Conservation (phyloP, 192 early-diverging fungal genomes). For the Umbelopsis sp. region DNA sequence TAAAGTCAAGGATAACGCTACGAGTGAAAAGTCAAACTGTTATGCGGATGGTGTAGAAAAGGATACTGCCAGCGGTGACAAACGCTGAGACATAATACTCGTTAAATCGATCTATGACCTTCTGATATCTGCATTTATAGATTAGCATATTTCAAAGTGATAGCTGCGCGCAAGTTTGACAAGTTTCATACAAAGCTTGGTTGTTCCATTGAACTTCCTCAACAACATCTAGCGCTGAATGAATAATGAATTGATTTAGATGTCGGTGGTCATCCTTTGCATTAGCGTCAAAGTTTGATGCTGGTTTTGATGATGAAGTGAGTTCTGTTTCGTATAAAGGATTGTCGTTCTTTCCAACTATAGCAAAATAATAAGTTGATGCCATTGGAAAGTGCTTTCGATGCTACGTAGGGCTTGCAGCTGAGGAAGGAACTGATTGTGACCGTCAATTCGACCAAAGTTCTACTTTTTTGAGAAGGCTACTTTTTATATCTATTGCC, state of each 20-base stretch:
- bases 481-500: too few species aligned
- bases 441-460: not conserved
- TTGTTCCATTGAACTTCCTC: slow-evolving; percentile 93
- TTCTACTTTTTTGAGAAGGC: not conserved
- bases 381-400: not conserved
- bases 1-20: not conserved
- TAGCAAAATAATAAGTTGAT: slow-evolving; percentile 79
- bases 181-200: slow-evolving; percentile 67
- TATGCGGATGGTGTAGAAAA: slow-evolving; percentile 7
- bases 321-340: slow-evolving; percentile 97
- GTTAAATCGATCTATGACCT: slow-evolving; percentile 94
- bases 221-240: slow-evolving; percentile 95
- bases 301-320: slow-evolving; percentile 51
- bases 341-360: slow-evolving; percentile 93
- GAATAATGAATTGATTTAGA: slow-evolving; percentile 96
- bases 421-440: not conserved
- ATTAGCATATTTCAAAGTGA: not conserved
- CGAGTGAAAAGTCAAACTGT: not conserved
- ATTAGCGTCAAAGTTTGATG: slow-evolving; percentile 41
- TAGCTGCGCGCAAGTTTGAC: not conserved
- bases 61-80: slow-evolving; percentile 83
- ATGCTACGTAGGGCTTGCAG: not conserved
- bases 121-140: slow-evolving; percentile 73
- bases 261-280: slow-evolving; percentile 79
- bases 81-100: slow-evolving; percentile 92